A percentile compares a stretch with the other conserved stretches of the same genome.
Conservation (phyloP, 2,329 filamentous ascomycete genomes). For the Aureobasidium melanogenum region DNA sequence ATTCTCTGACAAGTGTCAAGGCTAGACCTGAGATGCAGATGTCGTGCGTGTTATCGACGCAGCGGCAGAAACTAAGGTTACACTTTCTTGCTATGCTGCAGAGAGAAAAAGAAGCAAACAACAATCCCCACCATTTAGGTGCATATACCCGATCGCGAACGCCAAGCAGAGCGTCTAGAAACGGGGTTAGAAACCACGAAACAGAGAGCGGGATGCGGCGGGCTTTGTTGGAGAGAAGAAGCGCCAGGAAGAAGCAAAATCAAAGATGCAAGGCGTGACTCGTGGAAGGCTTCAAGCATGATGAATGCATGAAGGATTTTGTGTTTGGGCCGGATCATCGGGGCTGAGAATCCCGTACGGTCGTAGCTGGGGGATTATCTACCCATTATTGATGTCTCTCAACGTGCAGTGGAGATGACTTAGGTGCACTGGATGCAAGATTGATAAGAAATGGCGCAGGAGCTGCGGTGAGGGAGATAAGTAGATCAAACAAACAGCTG, state of each 20-base stretch:
- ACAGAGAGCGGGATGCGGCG: background rate
- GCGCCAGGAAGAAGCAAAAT: background rate
- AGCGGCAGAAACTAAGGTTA: constrained; percentile 3
- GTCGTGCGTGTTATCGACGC: background rate
- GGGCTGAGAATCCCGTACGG: background rate
- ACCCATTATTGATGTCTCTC: background rate
- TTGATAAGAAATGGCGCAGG: background rate
- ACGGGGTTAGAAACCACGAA: background rate
- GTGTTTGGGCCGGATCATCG: background rate
- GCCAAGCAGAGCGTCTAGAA: background rate
- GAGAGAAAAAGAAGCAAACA: constrained; percentile 6
- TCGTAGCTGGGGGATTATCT: background rate
- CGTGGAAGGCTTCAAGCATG: background rate
- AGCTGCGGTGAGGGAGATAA: background rate
- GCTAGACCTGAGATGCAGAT: background rate
- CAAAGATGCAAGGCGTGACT: background rate
- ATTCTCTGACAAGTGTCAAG: background rate
- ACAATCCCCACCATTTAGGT: background rate
- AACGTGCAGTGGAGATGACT: constrained; percentile 4
- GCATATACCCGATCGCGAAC: background rate
- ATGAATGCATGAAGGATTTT: background rate
- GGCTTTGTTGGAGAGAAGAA: background rate
- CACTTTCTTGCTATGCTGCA: background rate
- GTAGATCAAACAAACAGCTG: constrained; percentile 2
- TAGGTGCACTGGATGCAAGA: background rate